Evolutionary conservation across 1,139 yeast species (phyloP), one percentile per base, ranked within the genome.

Genomic region (Nadsonia starkeyi-henricii): DNA sequence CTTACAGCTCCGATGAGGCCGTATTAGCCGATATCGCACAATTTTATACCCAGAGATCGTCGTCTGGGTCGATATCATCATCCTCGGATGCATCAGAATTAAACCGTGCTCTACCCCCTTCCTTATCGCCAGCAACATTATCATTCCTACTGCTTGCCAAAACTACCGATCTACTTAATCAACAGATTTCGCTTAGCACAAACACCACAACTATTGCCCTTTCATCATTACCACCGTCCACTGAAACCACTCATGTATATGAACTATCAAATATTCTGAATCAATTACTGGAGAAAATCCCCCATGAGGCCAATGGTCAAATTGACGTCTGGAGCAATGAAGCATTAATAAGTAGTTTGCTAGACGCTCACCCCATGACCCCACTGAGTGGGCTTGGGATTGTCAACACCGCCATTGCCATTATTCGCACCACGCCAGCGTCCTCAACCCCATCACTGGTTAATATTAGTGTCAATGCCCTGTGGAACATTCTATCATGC

Each of bases 111-210:
- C 50, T 55, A 2, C 53, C 56, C 2, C 58, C 62, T 1, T 84
- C 85, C 0, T 73, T 72, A 52, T 50, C 66, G 3, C 60, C 73
- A 1, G 71, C 72, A 1, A 72, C 74, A 48, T 44, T 79, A 42
- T 67, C 81, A 2, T 62, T 62, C 30, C 51, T 75, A 20, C 59
- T 75, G 1, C 58, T 77, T 19, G 58, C 64, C 5, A 54, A 64
- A 2, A 54, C 71, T 8, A 67, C 74, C 12, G 49, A 59, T 1
- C 57, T 72, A 9, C 66, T 73, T 19, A 53, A 72, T 1, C 52
- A 46, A 51, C 65, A 54, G 52, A 65, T 58, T 33, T 3, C 17
- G 5, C 39, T 5, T 4, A 23, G 9, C 8, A 5, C 28, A 5
- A 23, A 9, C 9, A 23, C 8, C 5, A 9, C 28, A 5, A 23